Evolutionary conservation across 140 eudicot species (phyloP), one percentile per base, ranked within the genome.

Genomic region (Flaveria floridana): DNA sequence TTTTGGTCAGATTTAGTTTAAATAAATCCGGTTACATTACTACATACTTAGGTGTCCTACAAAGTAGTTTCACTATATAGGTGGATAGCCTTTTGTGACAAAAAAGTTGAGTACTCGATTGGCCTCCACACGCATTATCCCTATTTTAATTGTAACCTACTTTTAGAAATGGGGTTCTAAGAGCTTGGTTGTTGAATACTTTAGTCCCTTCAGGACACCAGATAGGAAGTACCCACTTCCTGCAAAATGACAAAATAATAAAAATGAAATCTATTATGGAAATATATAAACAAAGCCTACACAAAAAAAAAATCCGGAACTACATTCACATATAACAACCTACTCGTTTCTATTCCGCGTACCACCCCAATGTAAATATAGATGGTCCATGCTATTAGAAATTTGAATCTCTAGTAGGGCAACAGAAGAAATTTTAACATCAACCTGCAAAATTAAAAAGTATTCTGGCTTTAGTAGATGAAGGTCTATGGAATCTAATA

Each of bases 341-440:
- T 79, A 95, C 99, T 83, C 97, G 26, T 86, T 86, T 28, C 58
- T 80, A 66, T 79, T 75, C 25, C 68, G 77, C 52, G 82, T 57
- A 61, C 86, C 95, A 72, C 99, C 99, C 99, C 99, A 89, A 84
- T 95, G 96, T 61, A 95, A 79, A 80, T 82, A 68, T 73, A 89
- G 80, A 81, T 84, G 65, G 61, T 84, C 91, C 59, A 82, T 72
- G 61, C 78, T 83, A 72, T 86, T 86, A 76, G 88, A 77, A 55
- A 87, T 90, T 83, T 75, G 89, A 70, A 95, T 73, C 69, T 95
- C 88, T 63, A 95, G 77, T 56, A 82, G 67, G 13, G 82, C 37
- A 68, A 65, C 58, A 81, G 89, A 84, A 12, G 89, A 81, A 65
- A 72, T 63, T 64, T 73, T 83, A 30, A 91, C 85, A 65, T 82